phyloP scores from a whole-genome alignment of 192 early-diverging fungal genomes.

The Radiomyces spectabilis region DNA sequence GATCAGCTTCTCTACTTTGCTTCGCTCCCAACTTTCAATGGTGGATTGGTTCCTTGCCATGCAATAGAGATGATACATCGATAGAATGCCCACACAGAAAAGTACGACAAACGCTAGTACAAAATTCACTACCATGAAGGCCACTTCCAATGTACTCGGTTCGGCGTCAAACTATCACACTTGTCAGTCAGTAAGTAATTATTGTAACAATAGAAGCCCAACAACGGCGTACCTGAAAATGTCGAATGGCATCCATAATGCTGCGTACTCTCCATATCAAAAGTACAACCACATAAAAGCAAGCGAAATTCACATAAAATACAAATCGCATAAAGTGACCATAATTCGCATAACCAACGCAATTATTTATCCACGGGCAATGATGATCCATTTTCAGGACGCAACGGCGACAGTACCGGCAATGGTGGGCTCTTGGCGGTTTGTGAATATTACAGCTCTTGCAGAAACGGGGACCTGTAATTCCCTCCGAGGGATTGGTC shows the following conservation, averaged over 20 bases:
- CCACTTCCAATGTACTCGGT: constrained; percentile 39
- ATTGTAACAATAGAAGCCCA: background rate
- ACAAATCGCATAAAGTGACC: constrained; percentile 79
- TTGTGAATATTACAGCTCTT: constrained; percentile 55
- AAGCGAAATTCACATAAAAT: constrained; percentile 54
- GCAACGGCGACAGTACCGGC: constrained; percentile 68
- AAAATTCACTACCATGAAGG: constrained; percentile 73
- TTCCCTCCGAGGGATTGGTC: constrained; percentile 43
- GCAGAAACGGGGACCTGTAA: constrained; percentile 67
- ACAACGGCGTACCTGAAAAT: constrained; percentile 18
- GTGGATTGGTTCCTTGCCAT: constrained; percentile 62
- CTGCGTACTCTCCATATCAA: constrained; percentile 46
- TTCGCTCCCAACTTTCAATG: constrained; percentile 74
- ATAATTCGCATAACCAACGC: constrained; percentile 71
- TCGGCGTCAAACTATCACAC: constrained; percentile 24
- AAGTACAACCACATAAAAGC: constrained; percentile 45
- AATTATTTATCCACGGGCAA: constrained; percentile 89
- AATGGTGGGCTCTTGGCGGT: constrained; percentile 76
- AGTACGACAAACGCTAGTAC: constrained; percentile 67
- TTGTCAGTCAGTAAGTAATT: background rate
- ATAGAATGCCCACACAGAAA: constrained; percentile 62
- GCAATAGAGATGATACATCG: constrained; percentile 69
- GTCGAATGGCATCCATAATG: constrained; percentile 32
- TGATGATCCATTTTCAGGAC: constrained; percentile 92
- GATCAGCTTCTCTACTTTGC: constrained; percentile 58